These are phyloP conservation scores for Globisporangium radiosum DNA, from an alignment of 352 stramenopile species.

Conservation along the genomic window DNA sequence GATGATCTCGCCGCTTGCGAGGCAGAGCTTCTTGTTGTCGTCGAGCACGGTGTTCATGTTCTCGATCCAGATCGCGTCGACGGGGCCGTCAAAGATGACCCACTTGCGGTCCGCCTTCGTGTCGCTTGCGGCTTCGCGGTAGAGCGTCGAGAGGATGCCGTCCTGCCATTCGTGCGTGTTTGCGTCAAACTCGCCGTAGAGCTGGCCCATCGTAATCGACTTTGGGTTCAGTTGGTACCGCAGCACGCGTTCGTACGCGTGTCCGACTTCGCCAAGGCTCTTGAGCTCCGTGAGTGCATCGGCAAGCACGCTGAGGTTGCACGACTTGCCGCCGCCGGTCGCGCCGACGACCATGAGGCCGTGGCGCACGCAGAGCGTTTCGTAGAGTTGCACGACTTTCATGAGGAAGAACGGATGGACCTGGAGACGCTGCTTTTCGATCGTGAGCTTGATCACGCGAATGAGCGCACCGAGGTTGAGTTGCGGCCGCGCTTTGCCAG, in stretches of 20 bases:
- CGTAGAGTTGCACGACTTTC: slow-evolving; percentile 93
- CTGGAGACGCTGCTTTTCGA: slow-evolving; percentile 79
- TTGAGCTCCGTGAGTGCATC: slow-evolving; percentile 86
- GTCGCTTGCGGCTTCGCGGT: slow-evolving; percentile 87
- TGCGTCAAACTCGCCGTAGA: slow-evolving; percentile 93
- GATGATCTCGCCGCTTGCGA: slow-evolving; percentile 94
- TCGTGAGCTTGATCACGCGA: slow-evolving; percentile 83
- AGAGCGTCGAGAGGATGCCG: slow-evolving; percentile 87
- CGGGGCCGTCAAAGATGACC: slow-evolving; percentile 94
- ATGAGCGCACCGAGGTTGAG: slow-evolving; percentile 88
- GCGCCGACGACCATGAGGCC: slow-evolving; percentile 94
- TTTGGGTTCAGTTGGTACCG: slow-evolving; percentile 92
- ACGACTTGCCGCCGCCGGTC: slow-evolving; percentile 90
- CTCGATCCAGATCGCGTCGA: slow-evolving; percentile 96
- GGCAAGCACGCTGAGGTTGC: slow-evolving; percentile 80
- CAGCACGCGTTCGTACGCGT: slow-evolving; percentile 84
- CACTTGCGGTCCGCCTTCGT: slow-evolving; percentile 88
- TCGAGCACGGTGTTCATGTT: slow-evolving; percentile 97
- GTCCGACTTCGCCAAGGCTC: slow-evolving; percentile 56
- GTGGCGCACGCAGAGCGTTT: slow-evolving; percentile 93
- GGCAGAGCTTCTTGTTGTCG: slow-evolving; percentile 95
- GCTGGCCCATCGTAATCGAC: slow-evolving; percentile 94
- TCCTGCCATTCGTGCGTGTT: slow-evolving; percentile 96
- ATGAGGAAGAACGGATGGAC: slow-evolving; percentile 89
- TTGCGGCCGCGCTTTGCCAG: slow-evolving; percentile 79